Base-by-base conservation (phyloP, 1,284 basidiomycete species). In the Ceraceosorus guamensis region DNA sequence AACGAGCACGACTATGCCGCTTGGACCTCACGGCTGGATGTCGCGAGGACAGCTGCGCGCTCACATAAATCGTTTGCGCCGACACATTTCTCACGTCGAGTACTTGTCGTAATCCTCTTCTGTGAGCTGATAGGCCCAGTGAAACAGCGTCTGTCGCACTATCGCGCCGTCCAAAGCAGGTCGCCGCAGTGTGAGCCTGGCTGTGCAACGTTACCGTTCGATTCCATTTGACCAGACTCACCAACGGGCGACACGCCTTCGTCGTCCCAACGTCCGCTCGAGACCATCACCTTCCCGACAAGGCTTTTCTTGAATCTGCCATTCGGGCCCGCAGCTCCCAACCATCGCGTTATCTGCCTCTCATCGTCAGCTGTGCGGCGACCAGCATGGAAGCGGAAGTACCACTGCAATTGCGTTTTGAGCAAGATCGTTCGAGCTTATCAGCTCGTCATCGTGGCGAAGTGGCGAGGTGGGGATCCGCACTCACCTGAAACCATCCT, bases 301-400 rank as follows among this genome's bases (percentile, higher is more conserved):
- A 80, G 59, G 1, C 71, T 65, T 44, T 76, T 72, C 48, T 79
- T 77, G 67, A 80, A 80, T 2, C 79, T 59, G 0, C 79, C 79
- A 1, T 71, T 72, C 1, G 79, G 78, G 18, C 79, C 79, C 35
- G 77, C 78, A 0, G 79, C 77, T 41, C 79, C 79, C 34, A 79
- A 65, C 79, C 79, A 80, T 57, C 79, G 58, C 49, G 71, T 66
- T 30, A 80, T 77, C 61, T 80, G 79, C 41, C 79, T 51, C 53
- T 76, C 77, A 64, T 80, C 79, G 60, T 80, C 79, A 8, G 63
- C 69, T 35, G 75, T 77, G 50, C 79, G 56, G 49, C 79, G 64
- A 0, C 79, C 79, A n/a, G 75, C 66, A 65, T 77, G 80, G 66
- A 80, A 80, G 13, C 78, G 67, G 14, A 70, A 63, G 70, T 80